These are phyloP conservation scores for Conringia planisiliqua DNA, from an alignment of 345 rosid genomes.

Conservation along the genomic window DNA sequence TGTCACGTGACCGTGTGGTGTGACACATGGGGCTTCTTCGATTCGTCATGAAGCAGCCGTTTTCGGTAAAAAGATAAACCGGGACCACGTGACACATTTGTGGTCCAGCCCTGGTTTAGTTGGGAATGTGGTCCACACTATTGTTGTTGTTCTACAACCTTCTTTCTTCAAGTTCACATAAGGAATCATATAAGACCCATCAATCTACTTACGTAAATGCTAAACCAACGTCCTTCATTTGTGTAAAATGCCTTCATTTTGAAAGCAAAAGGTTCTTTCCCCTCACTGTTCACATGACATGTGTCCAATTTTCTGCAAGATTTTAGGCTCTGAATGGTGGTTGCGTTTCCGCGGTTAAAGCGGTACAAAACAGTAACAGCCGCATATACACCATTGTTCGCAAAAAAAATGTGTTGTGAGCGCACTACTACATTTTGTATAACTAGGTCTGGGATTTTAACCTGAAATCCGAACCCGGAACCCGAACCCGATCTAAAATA, in stretches of 20 bases:
- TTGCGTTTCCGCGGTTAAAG: not conserved
- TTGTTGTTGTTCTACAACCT: not conserved
- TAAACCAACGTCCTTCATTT: not conserved
- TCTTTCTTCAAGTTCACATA: constrained; percentile 27
- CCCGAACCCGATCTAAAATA: too few species aligned
- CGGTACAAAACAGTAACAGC: not conserved
- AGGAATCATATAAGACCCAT: constrained; percentile 7
- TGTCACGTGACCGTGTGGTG: constrained; percentile 24
- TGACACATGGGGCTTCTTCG: not conserved
- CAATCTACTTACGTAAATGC: constrained; percentile 7
- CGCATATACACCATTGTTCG: not conserved
- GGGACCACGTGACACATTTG: constrained; percentile 14
- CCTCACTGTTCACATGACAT: not conserved
- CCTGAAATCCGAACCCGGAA: too few species aligned
- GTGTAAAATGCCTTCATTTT: not conserved
- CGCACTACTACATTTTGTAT: too few species aligned
- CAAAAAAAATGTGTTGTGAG: too few species aligned
- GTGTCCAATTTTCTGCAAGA: not conserved
- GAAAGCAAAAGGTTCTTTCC: not conserved
- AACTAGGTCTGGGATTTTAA: too few species aligned
- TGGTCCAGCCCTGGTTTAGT: constrained; percentile 28
- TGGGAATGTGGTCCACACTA: constrained; percentile 29
- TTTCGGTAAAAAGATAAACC: constrained; percentile 17
- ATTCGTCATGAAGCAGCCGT: constrained; percentile 18
- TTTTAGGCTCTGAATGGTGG: not conserved